These are phyloP conservation scores for Hypoxylon trugodes DNA, from an alignment of 495 filamentous ascomycete species.

Conservation along the genomic window DNA sequence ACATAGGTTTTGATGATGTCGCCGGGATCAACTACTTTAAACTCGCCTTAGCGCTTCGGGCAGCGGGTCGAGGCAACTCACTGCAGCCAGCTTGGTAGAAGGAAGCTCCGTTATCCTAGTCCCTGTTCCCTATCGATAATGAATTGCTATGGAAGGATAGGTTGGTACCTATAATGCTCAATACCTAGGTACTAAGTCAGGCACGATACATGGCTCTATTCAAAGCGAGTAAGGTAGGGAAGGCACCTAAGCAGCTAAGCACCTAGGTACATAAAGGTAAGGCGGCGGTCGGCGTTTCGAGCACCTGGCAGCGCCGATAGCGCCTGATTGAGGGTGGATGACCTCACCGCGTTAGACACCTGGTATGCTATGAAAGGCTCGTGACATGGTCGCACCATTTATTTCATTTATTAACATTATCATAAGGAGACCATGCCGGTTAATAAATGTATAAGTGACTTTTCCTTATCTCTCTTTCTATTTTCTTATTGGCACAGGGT, in stretches of 20 bases:
- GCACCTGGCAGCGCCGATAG: constrained; percentile 36
- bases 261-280: constrained; percentile 1
- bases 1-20: constrained; percentile 26
- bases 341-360: constrained; percentile 39
- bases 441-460: constrained; percentile 6
- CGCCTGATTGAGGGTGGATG: constrained; percentile 36
- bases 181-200: constrained; percentile 28
- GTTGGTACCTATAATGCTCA: no score
- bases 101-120: constrained; percentile 1
- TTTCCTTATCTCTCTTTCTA: constrained; percentile 2
- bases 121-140: constrained; percentile 34
- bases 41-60: constrained; percentile 8
- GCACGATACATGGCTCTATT: constrained; percentile 9
- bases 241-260: neutral
- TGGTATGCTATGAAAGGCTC: constrained; percentile 31
- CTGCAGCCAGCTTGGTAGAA: no score
- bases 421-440: constrained; percentile 18
- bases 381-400: constrained; percentile 19
- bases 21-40: constrained; percentile 25
- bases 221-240: no score
- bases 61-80: constrained; percentile 12
- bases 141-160: no score
- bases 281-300: constrained; percentile 6
- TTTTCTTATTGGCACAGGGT: constrained; percentile 15
- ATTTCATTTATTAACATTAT: constrained; percentile 1